Evolutionary conservation across 176 grass and related monocot genomes (phyloP), one percentile per base, ranked within the genome.

Genomic region (Phoenix roebelenii): DNA sequence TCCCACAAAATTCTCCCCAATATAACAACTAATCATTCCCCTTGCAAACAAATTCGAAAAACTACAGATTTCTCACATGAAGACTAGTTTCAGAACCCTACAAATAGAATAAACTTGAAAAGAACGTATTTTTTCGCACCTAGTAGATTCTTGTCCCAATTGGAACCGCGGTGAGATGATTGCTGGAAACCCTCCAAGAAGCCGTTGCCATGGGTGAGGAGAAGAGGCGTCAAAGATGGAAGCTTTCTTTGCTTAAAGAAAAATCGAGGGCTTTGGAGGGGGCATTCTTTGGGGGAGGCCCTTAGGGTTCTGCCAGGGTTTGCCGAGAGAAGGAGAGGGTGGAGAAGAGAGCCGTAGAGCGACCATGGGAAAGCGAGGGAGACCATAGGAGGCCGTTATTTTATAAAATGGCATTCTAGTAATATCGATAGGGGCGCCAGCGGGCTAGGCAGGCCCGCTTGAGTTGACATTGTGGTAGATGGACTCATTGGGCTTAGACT

Each of bases 111-210:
- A 12, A 44, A 44, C 35, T 12, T 14, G 2, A 44, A 44, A 14
- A 12, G 1, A 14, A 12, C 9, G 1, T 44, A 12, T 44, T 44
- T 44, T 14, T 14, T 44, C 10, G 10, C 24, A 72, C 67, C 79
- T 82, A 67, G 30, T 82, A 76, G 20, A 67, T 67, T 59, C 59
- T 76, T 20, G 60, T 49, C 49, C 54, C 67, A 18, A 32, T 7
- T 15, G 55, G 72, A 82, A 56, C n/a, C 7, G 24, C 32, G 14
- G 66, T 72, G 16, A 76, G 14, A 26, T 55, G 66, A 17, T 22
- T 48, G 60, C 67, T 18, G 3, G 61, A 72, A 9, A 71, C 60
- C 64, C n/a, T 30, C 59, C 66, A 62, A 18, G 14, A 61, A 15
- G 2, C 54, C 26, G 10, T 60, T 53, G 49, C 22, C 48, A 24